Evolutionary conservation across 371 early-diverging fungal genomes (phyloP), one percentile per base, ranked within the genome.

Genomic region (Actinomucor elegans): DNA sequence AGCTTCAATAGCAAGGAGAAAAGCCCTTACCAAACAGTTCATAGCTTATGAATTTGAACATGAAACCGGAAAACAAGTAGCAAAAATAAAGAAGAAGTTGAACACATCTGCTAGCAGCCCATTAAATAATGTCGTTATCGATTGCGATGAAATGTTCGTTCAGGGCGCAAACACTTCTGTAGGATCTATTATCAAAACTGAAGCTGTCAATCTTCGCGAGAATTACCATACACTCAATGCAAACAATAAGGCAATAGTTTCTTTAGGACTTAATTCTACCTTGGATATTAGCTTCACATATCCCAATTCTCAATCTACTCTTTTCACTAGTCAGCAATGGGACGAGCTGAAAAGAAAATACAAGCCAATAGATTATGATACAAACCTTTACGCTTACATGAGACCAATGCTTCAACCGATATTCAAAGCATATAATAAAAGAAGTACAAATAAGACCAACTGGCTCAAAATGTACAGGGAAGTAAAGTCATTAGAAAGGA

Each of bases 191-290:
- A 43, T 52, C 23, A 52, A 52, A n/a, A 5, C 26, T 15, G 15
- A 52, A 37, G 52, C 52, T 33, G 37, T 52, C 43, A 33, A n/a
- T 52, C 52, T 43, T 51, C 42, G 52, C 15, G 33, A 9, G 3
- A 42, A 23, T 12, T 51, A 51, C 26, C 52, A 51, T 51, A 33
- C 52, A 24, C 33, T 51, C 44, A 44, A 44, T 36, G 21, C 44
- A 27, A 8, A 52, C 35, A 44, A 44, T 35, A 52, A 52, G 28
- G 42, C 52, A 15, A 52, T 52, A n/a, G 14, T 52, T 3, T 26
- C 44, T 27, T 29, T 43, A 27, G 52, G 44, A 2, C 21, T 44
- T 27, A 52, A 52, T 20, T 52, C 44, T 4, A 44, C 35, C 12
- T 14, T 44, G 5, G 52, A 44, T 17, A 43, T 52, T 37, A 45